Evolutionary conservation across 441 rosid species (phyloP).

Genomic region (Lepidium campestre): DNA sequence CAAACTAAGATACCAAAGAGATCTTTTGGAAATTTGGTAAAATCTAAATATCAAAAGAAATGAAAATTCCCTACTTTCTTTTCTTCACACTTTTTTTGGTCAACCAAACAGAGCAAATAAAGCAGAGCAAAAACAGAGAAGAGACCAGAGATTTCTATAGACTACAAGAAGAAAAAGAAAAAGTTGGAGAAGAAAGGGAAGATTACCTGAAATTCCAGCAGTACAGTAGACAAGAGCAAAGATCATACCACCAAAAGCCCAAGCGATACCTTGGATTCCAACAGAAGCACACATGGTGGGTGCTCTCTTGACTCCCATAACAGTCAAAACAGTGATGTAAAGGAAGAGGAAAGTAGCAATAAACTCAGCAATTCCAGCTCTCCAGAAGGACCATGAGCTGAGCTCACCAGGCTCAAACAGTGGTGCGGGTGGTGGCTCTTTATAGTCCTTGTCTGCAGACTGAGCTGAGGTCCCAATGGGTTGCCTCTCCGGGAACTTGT

Average conservation of each 20-base stretch:
- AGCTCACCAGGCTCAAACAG: conserved; percentile 59
- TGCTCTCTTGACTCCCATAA: conserved; percentile 67
- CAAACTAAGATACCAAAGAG: neutral
- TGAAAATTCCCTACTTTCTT: neutral
- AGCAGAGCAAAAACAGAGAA: neutral
- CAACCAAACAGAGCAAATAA: neutral
- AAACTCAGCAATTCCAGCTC: conserved; percentile 87
- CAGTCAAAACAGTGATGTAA: conserved; percentile 64
- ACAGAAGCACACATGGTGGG: conserved; percentile 55
- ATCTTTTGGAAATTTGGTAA: neutral
- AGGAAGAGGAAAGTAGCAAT: conserved; percentile 73
- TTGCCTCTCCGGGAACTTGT: conserved; percentile 34
- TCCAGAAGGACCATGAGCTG: conserved; percentile 71
- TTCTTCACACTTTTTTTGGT: too few relatives aligned
- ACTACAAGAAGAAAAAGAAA: neutral
- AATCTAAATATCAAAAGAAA: neutral
- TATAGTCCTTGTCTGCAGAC: conserved; percentile 53
- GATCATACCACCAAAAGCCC: conserved; percentile 97
- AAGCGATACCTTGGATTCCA: conserved; percentile 88
- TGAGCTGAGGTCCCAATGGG: conserved; percentile 32
- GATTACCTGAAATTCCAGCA: conserved; percentile 77
- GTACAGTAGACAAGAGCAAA: conserved; percentile 89
- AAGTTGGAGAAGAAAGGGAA: neutral
- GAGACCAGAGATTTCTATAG: neutral
- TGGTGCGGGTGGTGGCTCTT: conserved; percentile 80